Base-by-base conservation (phyloP, 345 rosid genomes). In the Eucalyptus sp. region DNA sequence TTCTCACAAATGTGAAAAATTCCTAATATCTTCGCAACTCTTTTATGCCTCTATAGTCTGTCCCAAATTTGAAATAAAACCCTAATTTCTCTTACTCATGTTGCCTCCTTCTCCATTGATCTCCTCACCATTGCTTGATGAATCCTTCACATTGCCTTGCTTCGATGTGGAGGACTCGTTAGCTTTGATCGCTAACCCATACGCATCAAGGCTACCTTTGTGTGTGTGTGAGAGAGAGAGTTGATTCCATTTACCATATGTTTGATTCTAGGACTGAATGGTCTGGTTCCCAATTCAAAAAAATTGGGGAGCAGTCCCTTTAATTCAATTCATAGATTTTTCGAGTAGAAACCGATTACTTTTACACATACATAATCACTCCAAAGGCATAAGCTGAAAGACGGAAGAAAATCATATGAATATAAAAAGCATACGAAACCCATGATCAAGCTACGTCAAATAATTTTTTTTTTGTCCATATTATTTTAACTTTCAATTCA, bases 281-380 rank as follows among this genome's bases (percentile, higher is more conserved):
- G 6, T 56, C 5, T 56, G 0, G 62, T 56, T 56, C 4, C 29
- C 27, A 0, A 22, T 20, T 56, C 60, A 17, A 17, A 54, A 0
- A 51, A 54, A 54, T 3, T 54, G 3, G 0, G 60, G 27, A 56
- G 5, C 29, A 56, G 0, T 56, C 12, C 62, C 5, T 56, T 24
- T 56, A 12, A 24, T 56, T 1, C 1, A 1, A 3, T 56, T 52
- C 10, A 4, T 52, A 20, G 1, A 20, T 52, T 18, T 18, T 52
- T 18, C 1, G 4, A 52, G 58, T 1, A 24, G 29, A 24, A 24
- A 24, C 6, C 0, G 0, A 56, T 56, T 0, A 10, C 3, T 24
- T 17, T 24, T 56, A 56, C 3, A 10, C 0, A 24, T 9, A 10
- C 13, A 24, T 1, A 0, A 0, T 0, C 6, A 24, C 13, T 56